Evolutionary conservation across 129 eudicot genomes (phyloP).

Genomic region (Pulicaria dysenterica): DNA sequence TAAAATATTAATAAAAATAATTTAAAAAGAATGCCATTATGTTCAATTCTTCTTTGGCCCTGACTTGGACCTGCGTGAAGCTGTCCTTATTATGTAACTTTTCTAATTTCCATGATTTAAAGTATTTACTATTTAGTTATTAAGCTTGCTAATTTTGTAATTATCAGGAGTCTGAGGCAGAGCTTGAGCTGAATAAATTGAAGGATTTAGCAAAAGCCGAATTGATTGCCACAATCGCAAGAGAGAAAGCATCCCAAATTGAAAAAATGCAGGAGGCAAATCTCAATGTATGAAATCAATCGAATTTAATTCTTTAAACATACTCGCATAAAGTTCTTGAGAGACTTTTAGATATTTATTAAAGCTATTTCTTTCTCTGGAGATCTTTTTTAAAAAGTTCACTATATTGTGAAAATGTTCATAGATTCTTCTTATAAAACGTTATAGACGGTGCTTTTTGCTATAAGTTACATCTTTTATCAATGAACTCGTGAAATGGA

Average conservation of each 20-base stretch:
- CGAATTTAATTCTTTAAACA: slow-evolving; percentile 25
- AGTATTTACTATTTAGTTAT: slow-evolving; percentile 17
- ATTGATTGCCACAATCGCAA: slow-evolving; percentile 79
- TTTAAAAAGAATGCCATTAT: too few relatives aligned
- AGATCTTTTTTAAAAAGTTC: background rate
- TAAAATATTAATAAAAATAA: too few relatives aligned
- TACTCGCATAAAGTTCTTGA: slow-evolving; percentile 19
- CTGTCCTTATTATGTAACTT: too few relatives aligned
- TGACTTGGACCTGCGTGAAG: too few relatives aligned
- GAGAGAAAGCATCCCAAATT: slow-evolving; percentile 90
- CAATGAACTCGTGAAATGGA: background rate
- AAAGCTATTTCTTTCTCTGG: background rate
- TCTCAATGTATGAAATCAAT: slow-evolving; percentile 61
- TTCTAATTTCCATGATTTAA: background rate
- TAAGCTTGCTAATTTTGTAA: slow-evolving; percentile 20
- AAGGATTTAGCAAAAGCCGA: slow-evolving; percentile 88
- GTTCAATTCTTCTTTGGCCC: too few relatives aligned
- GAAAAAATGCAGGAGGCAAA: slow-evolving; percentile 93
- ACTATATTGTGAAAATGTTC: background rate
- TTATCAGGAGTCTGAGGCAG: slow-evolving; percentile 74
- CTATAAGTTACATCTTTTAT: background rate
- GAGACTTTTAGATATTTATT: background rate
- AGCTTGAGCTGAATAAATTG: slow-evolving; percentile 56
- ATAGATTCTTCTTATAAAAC: slow-evolving; percentile 1
- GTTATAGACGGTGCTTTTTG: background rate